These are phyloP conservation scores for Nothophaeocryptopus gaeumannii DNA, from an alignment of 2,329 filamentous ascomycete species.

Conservation along the genomic window DNA sequence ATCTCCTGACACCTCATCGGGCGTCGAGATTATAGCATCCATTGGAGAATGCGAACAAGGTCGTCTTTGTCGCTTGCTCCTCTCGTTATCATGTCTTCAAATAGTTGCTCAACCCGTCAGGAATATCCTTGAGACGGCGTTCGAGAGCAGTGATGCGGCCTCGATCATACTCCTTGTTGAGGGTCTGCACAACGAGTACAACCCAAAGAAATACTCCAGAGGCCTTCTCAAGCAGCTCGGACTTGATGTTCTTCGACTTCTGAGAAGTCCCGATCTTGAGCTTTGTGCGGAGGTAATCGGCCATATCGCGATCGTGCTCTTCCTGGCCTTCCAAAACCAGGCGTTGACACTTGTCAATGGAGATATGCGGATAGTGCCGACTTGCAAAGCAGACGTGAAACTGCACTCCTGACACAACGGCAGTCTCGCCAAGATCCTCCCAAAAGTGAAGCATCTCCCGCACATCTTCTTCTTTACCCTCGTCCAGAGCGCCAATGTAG, in stretches of 20 bases:
- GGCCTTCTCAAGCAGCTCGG: constrained; percentile 39
- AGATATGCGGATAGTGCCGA: constrained; percentile 45
- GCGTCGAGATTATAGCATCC: constrained; percentile 51
- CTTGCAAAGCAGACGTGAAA: constrained; percentile 43
- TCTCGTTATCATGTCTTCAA: constrained; percentile 49
- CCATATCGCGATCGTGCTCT: constrained; percentile 35
- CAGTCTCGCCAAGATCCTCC: constrained; percentile 30
- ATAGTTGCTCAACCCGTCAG: constrained; percentile 43
- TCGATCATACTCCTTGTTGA: constrained; percentile 43
- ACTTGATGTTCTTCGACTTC: constrained; percentile 26
- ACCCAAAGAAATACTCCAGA: constrained; percentile 49
- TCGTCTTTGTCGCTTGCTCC: constrained; percentile 43
- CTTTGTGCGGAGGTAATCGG: constrained; percentile 35
- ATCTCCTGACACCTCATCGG: constrained; percentile 47
- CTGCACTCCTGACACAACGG: no score
- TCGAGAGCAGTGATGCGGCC: constrained; percentile 33
- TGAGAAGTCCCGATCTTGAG: constrained; percentile 29
- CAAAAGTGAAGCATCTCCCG: constrained; percentile 40
- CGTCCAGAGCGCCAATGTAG: constrained; percentile 49
- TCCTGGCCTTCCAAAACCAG: constrained; percentile 37
- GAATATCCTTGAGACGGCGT: constrained; percentile 40
- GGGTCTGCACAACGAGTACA: constrained; percentile 44
- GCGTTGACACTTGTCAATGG: constrained; percentile 31
- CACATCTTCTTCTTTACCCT: constrained; percentile 42
- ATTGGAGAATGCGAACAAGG: constrained; percentile 50